Evolutionary conservation across 441 rosid species (phyloP).

Genomic region (Erodium moschatum): DNA sequence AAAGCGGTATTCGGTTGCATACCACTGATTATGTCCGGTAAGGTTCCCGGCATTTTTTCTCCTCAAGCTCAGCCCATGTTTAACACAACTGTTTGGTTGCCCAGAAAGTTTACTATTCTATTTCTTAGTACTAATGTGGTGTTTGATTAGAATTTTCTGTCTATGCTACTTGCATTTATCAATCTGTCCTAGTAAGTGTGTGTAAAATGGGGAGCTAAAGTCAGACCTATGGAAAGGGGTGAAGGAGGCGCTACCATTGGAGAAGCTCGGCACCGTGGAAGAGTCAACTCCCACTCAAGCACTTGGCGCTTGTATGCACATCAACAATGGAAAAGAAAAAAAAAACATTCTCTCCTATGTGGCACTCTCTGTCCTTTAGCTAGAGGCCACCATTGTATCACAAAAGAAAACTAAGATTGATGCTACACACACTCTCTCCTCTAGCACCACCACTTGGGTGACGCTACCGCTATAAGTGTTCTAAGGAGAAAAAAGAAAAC

Average conservation of each 20-base stretch:
- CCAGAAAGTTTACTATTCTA: neutral
- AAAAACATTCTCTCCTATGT: neutral
- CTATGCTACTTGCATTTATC: neutral
- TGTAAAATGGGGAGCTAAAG: neutral
- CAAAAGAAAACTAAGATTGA: neutral
- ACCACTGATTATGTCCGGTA: conserved; percentile 83
- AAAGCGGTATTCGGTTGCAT: conserved; percentile 87
- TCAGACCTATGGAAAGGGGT: neutral
- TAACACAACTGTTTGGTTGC: neutral
- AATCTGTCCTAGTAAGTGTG: neutral
- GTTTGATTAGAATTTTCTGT: conserved; percentile 1
- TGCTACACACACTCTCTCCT: neutral
- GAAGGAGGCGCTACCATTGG: neutral
- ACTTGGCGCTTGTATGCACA: neutral
- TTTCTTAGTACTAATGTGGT: no score
- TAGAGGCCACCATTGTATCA: neutral
- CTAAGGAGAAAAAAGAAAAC: neutral
- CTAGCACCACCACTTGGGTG: no score
- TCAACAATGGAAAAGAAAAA: neutral
- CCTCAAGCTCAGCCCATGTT: neutral
- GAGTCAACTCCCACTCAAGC: neutral
- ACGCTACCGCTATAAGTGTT: neutral
- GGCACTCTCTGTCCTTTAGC: neutral
- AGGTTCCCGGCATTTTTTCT: neutral
- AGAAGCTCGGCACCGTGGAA: neutral